These are phyloP conservation scores for Trebouxia sp. DNA, from an alignment of 139 green algal genomes.

Conservation along the genomic window DNA sequence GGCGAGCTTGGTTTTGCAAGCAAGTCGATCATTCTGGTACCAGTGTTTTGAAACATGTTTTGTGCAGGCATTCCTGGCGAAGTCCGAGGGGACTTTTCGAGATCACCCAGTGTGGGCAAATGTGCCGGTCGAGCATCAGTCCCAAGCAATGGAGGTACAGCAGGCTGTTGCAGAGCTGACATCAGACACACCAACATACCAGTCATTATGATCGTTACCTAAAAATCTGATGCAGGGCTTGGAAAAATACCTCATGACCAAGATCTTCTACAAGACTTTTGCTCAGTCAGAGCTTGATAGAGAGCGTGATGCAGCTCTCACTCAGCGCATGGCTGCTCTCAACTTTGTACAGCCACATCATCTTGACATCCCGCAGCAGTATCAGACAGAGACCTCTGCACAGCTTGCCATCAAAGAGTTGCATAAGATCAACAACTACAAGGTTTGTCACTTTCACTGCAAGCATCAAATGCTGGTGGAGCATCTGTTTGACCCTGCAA, in stretches of 20 bases:
- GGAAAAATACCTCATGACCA: slow-evolving; percentile 98
- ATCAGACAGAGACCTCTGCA: slow-evolving; percentile 40
- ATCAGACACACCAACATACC: neutral
- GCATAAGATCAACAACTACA: slow-evolving; percentile 84
- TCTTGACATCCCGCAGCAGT: slow-evolving; percentile 77
- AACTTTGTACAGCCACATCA: slow-evolving; percentile 78
- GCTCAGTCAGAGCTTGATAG: slow-evolving; percentile 58
- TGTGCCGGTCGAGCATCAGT: slow-evolving; percentile 59
- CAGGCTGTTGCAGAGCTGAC: neutral
- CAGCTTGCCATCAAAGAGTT: slow-evolving; percentile 86
- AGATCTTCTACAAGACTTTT: slow-evolving; percentile 89
- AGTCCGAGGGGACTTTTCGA: slow-evolving; percentile 76
- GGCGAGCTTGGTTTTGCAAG: neutral
- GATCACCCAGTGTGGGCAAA: slow-evolving; percentile 83
- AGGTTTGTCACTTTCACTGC: slow-evolving; percentile 45
- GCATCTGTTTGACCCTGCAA: neutral
- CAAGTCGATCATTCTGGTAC: neutral
- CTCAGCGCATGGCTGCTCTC: slow-evolving; percentile 52
- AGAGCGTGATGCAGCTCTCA: slow-evolving; percentile 78
- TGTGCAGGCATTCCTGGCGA: slow-evolving; percentile 79
- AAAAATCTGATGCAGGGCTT: slow-evolving; percentile 78
- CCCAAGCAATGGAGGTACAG: slow-evolving; percentile 74
- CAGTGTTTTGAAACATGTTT: neutral
- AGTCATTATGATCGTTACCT: neutral
- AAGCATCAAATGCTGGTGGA: neutral